Base-by-base conservation (phyloP, 768 basidiomycete species). In the Termitomyces sp. region DNA sequence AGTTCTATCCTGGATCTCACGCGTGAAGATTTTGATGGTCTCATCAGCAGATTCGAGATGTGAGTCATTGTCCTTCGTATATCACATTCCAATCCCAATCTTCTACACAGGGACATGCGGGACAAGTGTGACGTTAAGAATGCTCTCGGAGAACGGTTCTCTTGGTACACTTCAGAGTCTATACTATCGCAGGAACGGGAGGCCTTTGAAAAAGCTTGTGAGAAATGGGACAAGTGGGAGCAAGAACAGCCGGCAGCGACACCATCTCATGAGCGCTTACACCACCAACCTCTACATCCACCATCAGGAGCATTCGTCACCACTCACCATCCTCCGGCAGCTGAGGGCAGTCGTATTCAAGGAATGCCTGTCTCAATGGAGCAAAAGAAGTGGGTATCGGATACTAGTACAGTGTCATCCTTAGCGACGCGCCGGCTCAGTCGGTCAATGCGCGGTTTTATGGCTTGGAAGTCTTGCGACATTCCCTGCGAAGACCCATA, bases 31-130 rank as follows among this genome's bases (percentile, higher is more conserved):
- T 89, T 87, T 60, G 85, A 89, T 60, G 73, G 70, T 31, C 69
- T 87, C 29, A 64, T 89, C 58, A 69, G 66, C 38, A 75, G 78
- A 57, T 89, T 87, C 60, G 80, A 85, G 35, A 67, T 87, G 88
- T 88, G 64, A 69, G 87, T 40, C 42, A 16, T n/a, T 42, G 19
- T 60, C 38, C 34, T 56, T 38, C 44, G 50, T 49, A 11, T 57
- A 37, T 57, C 43, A 42, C 43, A 34, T 41, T 34, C 34, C 27
- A 43, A 35, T 25, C 21, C 16, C 32, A 27, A 21, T 37, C 8
- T 29, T 50, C 14, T n/a, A 42, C 21, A 43, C 60, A 89, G 86
- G 66, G 87, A 87, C 65, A 88, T 88, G 86, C 74, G 78, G 60
- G 82, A 86, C 59, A 77, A 79, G 62, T 82, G 82, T 61, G 73